These are phyloP conservation scores for Candida xyloterini DNA, from an alignment of 805 yeast species.

Conservation along the genomic window DNA sequence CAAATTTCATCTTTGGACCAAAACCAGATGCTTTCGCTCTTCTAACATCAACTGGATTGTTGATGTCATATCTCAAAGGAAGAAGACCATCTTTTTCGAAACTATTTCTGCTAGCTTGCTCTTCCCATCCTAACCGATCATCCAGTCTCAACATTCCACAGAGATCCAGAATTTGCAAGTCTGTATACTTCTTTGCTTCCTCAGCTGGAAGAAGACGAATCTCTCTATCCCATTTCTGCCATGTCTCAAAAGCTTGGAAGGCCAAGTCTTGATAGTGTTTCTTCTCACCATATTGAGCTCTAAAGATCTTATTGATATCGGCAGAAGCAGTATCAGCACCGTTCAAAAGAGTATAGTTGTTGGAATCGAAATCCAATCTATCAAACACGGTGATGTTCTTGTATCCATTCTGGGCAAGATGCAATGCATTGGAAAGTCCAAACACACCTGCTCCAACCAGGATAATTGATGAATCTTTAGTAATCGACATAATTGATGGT, in stretches of 20 bases:
- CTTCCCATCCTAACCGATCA: constrained; percentile 28
- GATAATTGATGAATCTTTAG: constrained; percentile 29
- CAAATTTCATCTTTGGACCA: constrained; percentile 25
- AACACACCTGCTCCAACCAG: constrained; percentile 56
- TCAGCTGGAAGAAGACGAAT: constrained; percentile 22
- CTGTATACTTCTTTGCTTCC: constrained; percentile 25
- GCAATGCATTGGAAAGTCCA: constrained; percentile 49
- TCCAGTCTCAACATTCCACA: constrained; percentile 32
- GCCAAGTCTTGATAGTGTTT: constrained; percentile 34
- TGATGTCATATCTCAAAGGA: constrained; percentile 31
- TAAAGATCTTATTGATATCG: constrained; percentile 39
- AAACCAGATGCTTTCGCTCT: constrained; percentile 33
- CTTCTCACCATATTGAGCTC: constrained; percentile 39
- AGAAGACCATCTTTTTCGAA: constrained; percentile 29
- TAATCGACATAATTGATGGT: neutral
- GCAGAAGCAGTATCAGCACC: constrained; percentile 42
- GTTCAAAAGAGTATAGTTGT: constrained; percentile 31
- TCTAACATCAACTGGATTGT: constrained; percentile 27
- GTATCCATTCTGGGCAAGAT: constrained; percentile 38
- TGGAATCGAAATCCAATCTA: constrained; percentile 30
- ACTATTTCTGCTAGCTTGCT: constrained; percentile 21
- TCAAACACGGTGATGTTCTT: constrained; percentile 38
- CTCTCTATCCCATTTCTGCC: constrained; percentile 28
- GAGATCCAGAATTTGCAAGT: constrained; percentile 26
- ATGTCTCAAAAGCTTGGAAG: constrained; percentile 25